Evolutionary conservation across 2,329 filamentous ascomycete species (phyloP), one percentile per base, ranked within the genome.

Genomic region (Lasiodiplodia hormozganensis): DNA sequence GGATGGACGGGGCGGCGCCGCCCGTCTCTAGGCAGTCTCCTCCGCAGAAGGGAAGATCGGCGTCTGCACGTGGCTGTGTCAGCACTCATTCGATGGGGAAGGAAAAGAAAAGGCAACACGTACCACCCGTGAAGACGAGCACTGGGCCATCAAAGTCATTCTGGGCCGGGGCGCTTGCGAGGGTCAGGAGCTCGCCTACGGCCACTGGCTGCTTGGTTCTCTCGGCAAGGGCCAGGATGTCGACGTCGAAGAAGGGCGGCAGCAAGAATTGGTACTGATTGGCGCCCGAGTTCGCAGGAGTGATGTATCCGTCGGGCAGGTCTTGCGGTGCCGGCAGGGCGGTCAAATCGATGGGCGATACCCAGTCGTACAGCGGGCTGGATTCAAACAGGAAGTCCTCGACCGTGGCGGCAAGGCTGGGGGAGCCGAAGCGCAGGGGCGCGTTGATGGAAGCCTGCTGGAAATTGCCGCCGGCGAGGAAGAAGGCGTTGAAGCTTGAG

Each of bases 41-140:
- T 3, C 88, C 89, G 69, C 89, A 91, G 76, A 88, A 90, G 6
- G 86, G 84, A 60, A 89, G 85, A 40, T 80, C 77, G 36, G 72
- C 68, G 36, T 75, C 70, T 18, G 56, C 53, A n/a, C 4, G 12
- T 3, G 6, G 40, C 18, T 38, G 23, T 62, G 7, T 47, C 5
- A 34, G 43, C 21, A 47, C 16, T 56, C 57, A 57, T 52, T 47
- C 62, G 52, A 28, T 28, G 31, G 65, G 58, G 25, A 36, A 43
- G 21, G 14, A 43, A 34, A 23, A 38, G 10, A 21, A 23, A 16
- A n/a, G 34, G 4, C 70, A 79, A 76, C 70, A 83, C 77, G 68
- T 31, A 67, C 65, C 57, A 10, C 88, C 88, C 38, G 87, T 89
- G 69, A 90, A 82, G 62, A 90, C 81, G 56, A 88, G 76, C 0